These are phyloP conservation scores for Arabidopsis lyrata DNA, from an alignment of 441 rosid species.

Conservation along the genomic window DNA sequence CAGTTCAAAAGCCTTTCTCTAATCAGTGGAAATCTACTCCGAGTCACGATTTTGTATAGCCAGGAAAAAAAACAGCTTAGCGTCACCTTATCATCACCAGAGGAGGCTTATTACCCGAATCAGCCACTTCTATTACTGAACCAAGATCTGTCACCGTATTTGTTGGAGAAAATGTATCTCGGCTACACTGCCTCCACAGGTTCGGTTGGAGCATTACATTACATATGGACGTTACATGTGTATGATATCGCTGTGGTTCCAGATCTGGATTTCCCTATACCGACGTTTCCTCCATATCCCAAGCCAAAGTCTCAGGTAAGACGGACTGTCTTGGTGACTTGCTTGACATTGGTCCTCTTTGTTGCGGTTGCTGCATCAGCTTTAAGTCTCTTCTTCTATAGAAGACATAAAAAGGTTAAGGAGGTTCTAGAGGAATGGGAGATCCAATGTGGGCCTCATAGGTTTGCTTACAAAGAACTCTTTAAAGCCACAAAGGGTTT, in stretches of 20 bases:
- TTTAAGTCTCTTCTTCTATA: slow-evolving; percentile 10
- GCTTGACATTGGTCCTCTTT: background rate
- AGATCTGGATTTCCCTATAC: slow-evolving; percentile 20
- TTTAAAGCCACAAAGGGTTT: slow-evolving; percentile 42
- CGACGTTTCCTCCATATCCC: slow-evolving; percentile 34
- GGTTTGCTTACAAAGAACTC: slow-evolving; percentile 39
- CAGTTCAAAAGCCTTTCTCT: slow-evolving; percentile 6
- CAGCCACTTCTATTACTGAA: slow-evolving; percentile 35
- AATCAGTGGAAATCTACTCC: slow-evolving; percentile 38
- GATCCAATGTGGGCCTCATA: slow-evolving; percentile 39
- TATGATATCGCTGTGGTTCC: background rate
- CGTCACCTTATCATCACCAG: slow-evolving; percentile 44
- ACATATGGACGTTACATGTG: slow-evolving; percentile 30
- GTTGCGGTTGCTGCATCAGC: slow-evolving; percentile 24
- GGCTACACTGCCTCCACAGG: slow-evolving; percentile 43
- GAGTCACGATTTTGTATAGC: slow-evolving; percentile 44
- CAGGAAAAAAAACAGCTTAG: slow-evolving; percentile 14
- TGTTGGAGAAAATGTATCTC: slow-evolving; percentile 36
- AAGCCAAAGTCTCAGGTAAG: background rate
- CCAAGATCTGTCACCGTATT: slow-evolving; percentile 33
- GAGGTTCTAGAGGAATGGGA: slow-evolving; percentile 47
- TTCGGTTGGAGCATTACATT: slow-evolving; percentile 14
- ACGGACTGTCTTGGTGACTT: background rate
- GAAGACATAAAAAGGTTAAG: slow-evolving; percentile 38
- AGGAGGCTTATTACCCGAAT: background rate